A percentile compares a stretch with the other conserved stretches of the same genome.
phyloP scores from a whole-genome alignment of 306 rosid genomes.

The Biancaea sappan region DNA sequence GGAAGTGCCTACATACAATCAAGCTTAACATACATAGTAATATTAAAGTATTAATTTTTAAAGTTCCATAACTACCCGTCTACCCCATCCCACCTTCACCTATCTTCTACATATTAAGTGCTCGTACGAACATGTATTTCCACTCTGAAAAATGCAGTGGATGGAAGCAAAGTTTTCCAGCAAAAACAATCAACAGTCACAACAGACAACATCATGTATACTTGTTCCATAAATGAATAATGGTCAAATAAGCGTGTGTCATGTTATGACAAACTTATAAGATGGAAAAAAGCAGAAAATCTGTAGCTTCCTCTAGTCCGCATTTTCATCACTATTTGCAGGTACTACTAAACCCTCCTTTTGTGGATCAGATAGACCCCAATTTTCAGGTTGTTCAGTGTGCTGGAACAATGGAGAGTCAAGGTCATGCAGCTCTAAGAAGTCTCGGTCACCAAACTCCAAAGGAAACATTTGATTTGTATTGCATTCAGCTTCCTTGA shows the following conservation, averaged over 20 bases:
- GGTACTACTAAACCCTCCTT: background rate
- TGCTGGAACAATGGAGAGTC: slow-evolving; percentile 34
- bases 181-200: background rate
- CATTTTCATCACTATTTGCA: background rate
- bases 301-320: background rate
- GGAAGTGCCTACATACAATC: no score
- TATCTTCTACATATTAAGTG: no score
- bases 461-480: slow-evolving; percentile 31
- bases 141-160: background rate
- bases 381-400: slow-evolving; percentile 10
- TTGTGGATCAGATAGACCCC: slow-evolving; percentile 12
- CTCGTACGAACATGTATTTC: no score
- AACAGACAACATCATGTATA: slow-evolving; percentile 9
- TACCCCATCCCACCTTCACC: no score
- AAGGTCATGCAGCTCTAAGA: slow-evolving; percentile 66
- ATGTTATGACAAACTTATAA: background rate
- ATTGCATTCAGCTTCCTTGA: slow-evolving; percentile 6
- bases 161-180: no score
- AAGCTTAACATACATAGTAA: no score
- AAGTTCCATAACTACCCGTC: no score
- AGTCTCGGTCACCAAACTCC: slow-evolving; percentile 8
- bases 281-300: slow-evolving; percentile 22
- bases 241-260: slow-evolving; percentile 22
- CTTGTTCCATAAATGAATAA: slow-evolving; percentile 32
- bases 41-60: no score